Evolutionary conservation across 2,329 filamentous ascomycete genomes (phyloP), one percentile per base, ranked within the genome.

Genomic region (Huntiella moniliformis): DNA sequence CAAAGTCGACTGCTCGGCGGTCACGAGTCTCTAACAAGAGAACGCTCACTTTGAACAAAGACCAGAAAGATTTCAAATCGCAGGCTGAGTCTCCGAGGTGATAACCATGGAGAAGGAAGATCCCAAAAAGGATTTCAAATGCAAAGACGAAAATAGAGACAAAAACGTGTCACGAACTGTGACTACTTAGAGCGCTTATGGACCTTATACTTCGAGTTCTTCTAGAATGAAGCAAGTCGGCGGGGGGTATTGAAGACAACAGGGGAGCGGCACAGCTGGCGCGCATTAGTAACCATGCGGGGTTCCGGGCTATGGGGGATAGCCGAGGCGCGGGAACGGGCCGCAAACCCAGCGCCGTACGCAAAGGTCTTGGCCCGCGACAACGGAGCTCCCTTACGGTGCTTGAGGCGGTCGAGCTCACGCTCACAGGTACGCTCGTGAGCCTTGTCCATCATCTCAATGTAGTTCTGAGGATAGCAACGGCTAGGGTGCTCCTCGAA

Each of bases 381-480:
- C 47, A 98, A 70, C 8, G 43, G 32, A 16, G 51, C 47, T 57
- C 88, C 91, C 54, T 82, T 81, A 55, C 87, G 77, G 6, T 91
- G 81, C 62, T 92, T 88, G 55, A 98, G 76, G 59, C 86, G 87
- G 56, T 86, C 85, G 68, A 98, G 79, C 56, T 93, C 88, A 54
- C 85, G 82, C 66, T 98, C 91, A 60, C 91, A 96, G 38, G 87
- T 91, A 56, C 78, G 79, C 55, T 85, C 82, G 62, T 98, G 87
- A 59, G 88, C 84, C 58, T 88, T 82, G 53, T 82, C 84, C 53
- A 79, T 82, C 91, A 98, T 98, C 62, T 91, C 86, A 49, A 98
- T 84, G 58, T 98, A 98, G 58, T 88, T 86, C 56, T 93, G 87
- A 16, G 91, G 91, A 55, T 79, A 91, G 68, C 91, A 98, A 51